Evolutionary conservation across 306 rosid species (phyloP), one percentile per base, ranked within the genome.

Genomic region (Vigna hirtella): DNA sequence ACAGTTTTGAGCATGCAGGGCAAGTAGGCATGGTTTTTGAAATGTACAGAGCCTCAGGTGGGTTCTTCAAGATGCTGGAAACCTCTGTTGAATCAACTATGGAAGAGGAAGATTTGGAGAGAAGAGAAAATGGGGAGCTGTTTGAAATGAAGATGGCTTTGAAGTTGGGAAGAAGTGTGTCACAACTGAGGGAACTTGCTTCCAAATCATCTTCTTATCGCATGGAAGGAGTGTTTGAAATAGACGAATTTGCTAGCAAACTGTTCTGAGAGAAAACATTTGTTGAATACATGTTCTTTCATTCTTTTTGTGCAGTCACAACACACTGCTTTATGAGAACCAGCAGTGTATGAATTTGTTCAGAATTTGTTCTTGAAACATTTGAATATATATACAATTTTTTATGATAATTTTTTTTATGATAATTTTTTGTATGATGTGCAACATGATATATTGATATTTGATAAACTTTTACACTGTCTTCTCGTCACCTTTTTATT

Each of bases 1-100:
- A 87, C 73, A 73, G 88, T 8, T 87, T 90, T 3, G 87, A 85
- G 59, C 97, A 92, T 47, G 96, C 90, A 18, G 91, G 80, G 1
- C 97, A 92, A 82, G 83, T 92, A 2, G 97, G 97, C 1, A 90
- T 84, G 97, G 86, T 92, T 79, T 63, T 90, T 17, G 96, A 92
- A 82, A 83, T 92, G 92, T 92, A 90, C 9, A 86, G 93, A 58
- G 43, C 66, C 66, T 81, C 85, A 18, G 92, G 70, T 0, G 97
- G 96, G 0, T 86, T 87, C 75, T 92, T 92, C 62, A 34, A 68
- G 30, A 26, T 77, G 70, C 2, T 92, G 42, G 90, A 92, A 56
- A 75, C 67, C 1, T 79, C 87, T 1, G 67, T 92, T 49, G 88
- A 82, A 50, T 66, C 89, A 15, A 77, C 85, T 0, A 88, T 92